Evolutionary conservation across 768 basidiomycete genomes (phyloP).

Genomic region (Tremella yokohamensis): DNA sequence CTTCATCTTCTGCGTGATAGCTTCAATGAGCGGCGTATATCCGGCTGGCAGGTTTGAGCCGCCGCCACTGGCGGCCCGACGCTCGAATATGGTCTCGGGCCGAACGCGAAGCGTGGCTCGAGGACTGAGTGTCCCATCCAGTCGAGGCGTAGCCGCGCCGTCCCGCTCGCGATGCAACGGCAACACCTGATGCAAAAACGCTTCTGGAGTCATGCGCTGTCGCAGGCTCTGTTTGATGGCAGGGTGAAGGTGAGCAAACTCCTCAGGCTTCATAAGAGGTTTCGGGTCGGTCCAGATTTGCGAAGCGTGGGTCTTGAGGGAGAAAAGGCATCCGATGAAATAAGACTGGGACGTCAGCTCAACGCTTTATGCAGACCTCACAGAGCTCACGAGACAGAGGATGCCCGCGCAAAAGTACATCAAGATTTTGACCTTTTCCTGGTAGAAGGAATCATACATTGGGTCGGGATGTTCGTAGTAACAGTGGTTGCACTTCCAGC

Average conservation of each 20-base stretch:
- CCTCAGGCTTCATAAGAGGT: conserved; percentile 50
- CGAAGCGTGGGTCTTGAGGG: conserved; percentile 90
- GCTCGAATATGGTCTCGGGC: not conserved
- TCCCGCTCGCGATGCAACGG: conserved; percentile 30
- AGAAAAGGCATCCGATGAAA: conserved; percentile 96
- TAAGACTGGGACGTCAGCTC: conserved; percentile 67
- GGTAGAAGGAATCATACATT: conserved; percentile 90
- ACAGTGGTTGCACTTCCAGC: conserved; percentile 87
- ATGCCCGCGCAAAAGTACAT: conserved; percentile 95
- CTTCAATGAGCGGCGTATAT: conserved; percentile 47
- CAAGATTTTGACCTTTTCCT: conserved; percentile 85
- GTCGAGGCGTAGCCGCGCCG: conserved; percentile 6
- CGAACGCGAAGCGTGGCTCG: not conserved
- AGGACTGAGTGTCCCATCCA: not conserved
- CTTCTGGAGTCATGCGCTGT: conserved; percentile 51
- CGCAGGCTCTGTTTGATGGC: conserved; percentile 46
- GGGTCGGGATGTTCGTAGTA: conserved; percentile 94
- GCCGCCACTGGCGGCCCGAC: conserved; percentile 4
- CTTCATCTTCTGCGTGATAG: conserved; percentile 31
- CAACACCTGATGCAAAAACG: conserved; percentile 45
- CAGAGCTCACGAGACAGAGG: conserved; percentile 71
- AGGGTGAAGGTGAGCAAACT: conserved; percentile 43
- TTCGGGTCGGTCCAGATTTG: conserved; percentile 99
- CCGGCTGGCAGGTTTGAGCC: conserved; percentile 51
- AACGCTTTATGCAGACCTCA: conserved; percentile 4